These are phyloP conservation scores for Alternaria hordeiaustralica DNA, from an alignment of 2,329 filamentous ascomycete species.

Conservation along the genomic window DNA sequence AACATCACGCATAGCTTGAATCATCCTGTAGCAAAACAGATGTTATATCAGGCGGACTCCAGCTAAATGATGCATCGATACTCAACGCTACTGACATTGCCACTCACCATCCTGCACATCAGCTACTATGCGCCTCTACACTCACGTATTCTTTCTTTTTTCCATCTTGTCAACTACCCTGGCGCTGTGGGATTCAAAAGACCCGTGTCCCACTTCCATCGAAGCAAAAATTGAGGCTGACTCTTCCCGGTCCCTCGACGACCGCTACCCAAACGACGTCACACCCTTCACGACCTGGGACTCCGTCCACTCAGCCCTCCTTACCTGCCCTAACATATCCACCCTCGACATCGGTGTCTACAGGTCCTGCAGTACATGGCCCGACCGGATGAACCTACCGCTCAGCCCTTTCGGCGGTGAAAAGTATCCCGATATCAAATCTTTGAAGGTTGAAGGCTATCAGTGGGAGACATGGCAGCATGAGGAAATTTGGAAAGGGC, in stretches of 20 bases:
- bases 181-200: conserved; percentile 1
- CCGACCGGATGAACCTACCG: conserved; percentile 13
- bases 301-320: conserved; percentile 9
- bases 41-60: background rate
- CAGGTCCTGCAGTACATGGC: conserved; percentile 5
- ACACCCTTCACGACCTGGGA: conserved; percentile 5
- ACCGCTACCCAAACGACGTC: background rate
- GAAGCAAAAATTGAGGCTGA: background rate
- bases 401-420: conserved; percentile 16
- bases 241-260: background rate
- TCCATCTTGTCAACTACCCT: background rate
- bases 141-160: background rate
- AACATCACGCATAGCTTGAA: background rate
- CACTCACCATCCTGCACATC: no score
- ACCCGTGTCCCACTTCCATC: conserved; percentile 9
- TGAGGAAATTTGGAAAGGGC: background rate
- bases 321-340: conserved; percentile 20
- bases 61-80: background rate
- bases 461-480: background rate
- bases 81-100: background rate
- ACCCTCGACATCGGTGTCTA: conserved; percentile 15
- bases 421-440: conserved; percentile 13
- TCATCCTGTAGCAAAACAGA: background rate
- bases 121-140: background rate
- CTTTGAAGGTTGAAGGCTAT: conserved; percentile 15